Percentiles rank a stretch among this genome's conserved stretches.
These are phyloP conservation scores for Alternaria sp. DNA, from an alignment of 2,329 filamentous ascomycete genomes.

Conservation along the genomic window DNA sequence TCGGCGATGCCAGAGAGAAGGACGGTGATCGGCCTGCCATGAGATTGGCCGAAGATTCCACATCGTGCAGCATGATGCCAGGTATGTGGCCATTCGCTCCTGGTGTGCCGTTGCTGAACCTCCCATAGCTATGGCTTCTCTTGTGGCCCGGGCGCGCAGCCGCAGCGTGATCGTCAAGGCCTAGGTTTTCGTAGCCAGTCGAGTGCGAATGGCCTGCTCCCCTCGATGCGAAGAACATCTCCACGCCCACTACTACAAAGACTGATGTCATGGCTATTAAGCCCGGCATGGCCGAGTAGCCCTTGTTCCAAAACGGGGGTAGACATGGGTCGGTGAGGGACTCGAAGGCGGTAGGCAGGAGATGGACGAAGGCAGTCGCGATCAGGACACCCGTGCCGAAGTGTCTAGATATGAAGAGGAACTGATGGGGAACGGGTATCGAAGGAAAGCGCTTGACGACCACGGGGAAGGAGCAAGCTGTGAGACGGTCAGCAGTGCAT, in stretches of 20 bases:
- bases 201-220: slow-evolving; percentile 66
- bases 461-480: slow-evolving; percentile 50
- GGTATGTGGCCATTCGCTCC: slow-evolving; percentile 32
- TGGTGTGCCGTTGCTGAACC: slow-evolving; percentile 32
- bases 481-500: slow-evolving; percentile 19
- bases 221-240: slow-evolving; percentile 84
- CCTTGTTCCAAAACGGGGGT: slow-evolving; percentile 48
- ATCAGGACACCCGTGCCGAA: slow-evolving; percentile 51
- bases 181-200: slow-evolving; percentile 57
- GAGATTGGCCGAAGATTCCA: slow-evolving; percentile 41
- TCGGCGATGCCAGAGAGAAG: slow-evolving; percentile 31
- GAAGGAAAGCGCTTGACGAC: slow-evolving; percentile 48
- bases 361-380: slow-evolving; percentile 50
- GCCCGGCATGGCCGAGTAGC: slow-evolving; percentile 49
- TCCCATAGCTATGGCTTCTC: slow-evolving; percentile 41
- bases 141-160: slow-evolving; percentile 32
- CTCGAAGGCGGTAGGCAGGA: slow-evolving; percentile 50
- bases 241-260: slow-evolving; percentile 76
- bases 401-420: slow-evolving; percentile 50
- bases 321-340: slow-evolving; percentile 50
- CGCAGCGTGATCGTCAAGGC: slow-evolving; percentile 26
- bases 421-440: slow-evolving; percentile 47
- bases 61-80: slow-evolving; percentile 40
- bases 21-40: slow-evolving; percentile 44
- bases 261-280: slow-evolving; percentile 49